Percentiles rank a stretch among this genome's conserved stretches.
Conservation (phyloP, 75 land plant genomes). For the Pseudotsuga menziesii region DNA sequence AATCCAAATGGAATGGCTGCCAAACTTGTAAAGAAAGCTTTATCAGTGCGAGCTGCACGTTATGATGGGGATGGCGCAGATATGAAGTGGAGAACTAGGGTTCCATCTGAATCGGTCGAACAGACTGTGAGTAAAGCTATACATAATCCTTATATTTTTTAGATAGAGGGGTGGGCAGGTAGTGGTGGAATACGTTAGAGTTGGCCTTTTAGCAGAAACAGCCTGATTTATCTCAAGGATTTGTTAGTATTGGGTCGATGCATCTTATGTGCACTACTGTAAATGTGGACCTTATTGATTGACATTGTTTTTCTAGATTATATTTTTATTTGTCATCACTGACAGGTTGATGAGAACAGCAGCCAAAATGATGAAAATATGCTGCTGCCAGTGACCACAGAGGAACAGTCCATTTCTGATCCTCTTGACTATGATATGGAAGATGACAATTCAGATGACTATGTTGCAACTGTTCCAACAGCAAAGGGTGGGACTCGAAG, state of each 20-base stretch:
- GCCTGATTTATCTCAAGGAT: background rate
- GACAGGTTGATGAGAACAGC: slow-evolving; percentile 5
- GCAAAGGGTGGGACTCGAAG: slow-evolving; percentile 61
- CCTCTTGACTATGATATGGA: slow-evolving; percentile 15
- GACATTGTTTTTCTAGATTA: background rate
- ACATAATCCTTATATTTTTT: background rate
- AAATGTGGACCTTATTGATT: background rate
- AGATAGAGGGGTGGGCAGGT: background rate
- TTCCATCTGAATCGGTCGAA: background rate
- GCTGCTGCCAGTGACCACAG: background rate
- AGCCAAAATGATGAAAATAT: slow-evolving; percentile 10
- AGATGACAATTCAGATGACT: slow-evolving; percentile 33
- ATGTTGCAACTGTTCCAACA: slow-evolving; percentile 38
- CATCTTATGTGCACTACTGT: background rate
- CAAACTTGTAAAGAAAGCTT: slow-evolving; percentile 10
- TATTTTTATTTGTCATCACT: background rate
- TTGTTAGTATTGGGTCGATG: background rate
- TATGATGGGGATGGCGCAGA: slow-evolving; percentile 9
- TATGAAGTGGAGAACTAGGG: slow-evolving; percentile 2
- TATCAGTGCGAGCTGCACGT: slow-evolving; percentile 7
- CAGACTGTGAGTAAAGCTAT: background rate
- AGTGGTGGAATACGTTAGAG: background rate
- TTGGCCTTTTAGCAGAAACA: background rate
- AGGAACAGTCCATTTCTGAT: slow-evolving; percentile 2
- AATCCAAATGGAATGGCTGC: slow-evolving; percentile 10